Evolutionary conservation across 1,284 basidiomycete genomes (phyloP), one percentile per base, ranked within the genome.

Genomic region (Malassezia globosa): DNA sequence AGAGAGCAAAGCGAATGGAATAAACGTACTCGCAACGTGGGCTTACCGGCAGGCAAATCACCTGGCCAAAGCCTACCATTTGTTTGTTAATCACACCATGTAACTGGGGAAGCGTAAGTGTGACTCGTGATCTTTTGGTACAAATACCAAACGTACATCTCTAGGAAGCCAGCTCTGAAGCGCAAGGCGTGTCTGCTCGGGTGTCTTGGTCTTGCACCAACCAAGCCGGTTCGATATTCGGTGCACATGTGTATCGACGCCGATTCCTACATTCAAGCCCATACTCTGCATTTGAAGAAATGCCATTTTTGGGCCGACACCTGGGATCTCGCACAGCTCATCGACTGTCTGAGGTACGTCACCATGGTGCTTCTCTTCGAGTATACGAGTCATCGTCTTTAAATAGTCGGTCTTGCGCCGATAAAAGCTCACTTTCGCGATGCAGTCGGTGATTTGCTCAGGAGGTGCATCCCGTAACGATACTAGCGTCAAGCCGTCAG

Each of bases 221-320:
- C 84, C 82, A 0, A 96, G 73, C 16, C 89, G 78, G 62, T 95
- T 92, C 11, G 88, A 87, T 48, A 96, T 90, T 1, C 92, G 77
- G 61, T 96, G 89, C 1, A 97, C 92, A 65, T 97, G 89, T 0
- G 87, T 84, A 62, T 96, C 92, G 0, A 96, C 90, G 0, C 92
- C 92, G 31, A 97, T 94, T 0, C 90, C 92, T n/a, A 80, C 77
- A 61, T 94, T 90, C 38, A 86, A 87, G 16, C 50, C 88, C 89
- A 94, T 13, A 82, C 86, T 39, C 58, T 90, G 87, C 1, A 95
- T 76, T 0, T 82, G 77, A 2, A 73, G 57, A 35, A 71, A 73
- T 0, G 72, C 66, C 60, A 72, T 72, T 35, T 72, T 72, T 14
- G 71, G 71, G 0, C 71, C 71, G 10, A 72, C 69, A 3, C 71